phyloP scores from a whole-genome alignment of 78 protist genomes.

The Capsaspora owczarzaki region DNA sequence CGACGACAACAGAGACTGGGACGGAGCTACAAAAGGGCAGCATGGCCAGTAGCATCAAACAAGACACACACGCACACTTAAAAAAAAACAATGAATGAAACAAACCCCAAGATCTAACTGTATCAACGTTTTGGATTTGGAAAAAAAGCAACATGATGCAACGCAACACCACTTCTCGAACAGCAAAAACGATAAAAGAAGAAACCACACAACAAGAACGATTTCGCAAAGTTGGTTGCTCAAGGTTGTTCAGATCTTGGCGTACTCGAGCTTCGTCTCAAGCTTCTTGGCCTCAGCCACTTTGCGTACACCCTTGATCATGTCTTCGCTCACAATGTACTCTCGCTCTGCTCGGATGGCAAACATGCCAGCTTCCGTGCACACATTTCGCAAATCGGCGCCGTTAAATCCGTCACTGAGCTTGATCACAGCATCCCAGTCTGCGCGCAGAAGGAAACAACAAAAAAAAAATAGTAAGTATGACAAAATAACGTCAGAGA shows the following conservation, averaged over 20 bases:
- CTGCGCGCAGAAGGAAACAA: conserved; percentile 20
- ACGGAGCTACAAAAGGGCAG: too few species aligned
- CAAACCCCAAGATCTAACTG: too few species aligned
- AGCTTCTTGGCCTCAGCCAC: conserved; percentile 91
- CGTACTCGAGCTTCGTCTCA: conserved; percentile 77
- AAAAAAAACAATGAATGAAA: too few species aligned
- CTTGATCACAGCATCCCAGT: conserved; percentile 91
- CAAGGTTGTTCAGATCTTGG: conserved; percentile 55
- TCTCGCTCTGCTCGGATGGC: conserved; percentile 95
- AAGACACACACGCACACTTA: too few species aligned
- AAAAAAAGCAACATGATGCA: too few species aligned
- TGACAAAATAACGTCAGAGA: neutral
- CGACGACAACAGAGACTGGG: too few species aligned
- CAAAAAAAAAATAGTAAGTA: neutral
- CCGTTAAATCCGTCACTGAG: conserved; percentile 97
- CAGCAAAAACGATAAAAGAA: too few species aligned
- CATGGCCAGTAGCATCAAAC: too few species aligned
- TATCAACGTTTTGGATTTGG: too few species aligned
- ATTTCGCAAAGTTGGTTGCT: too few species aligned
- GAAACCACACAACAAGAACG: too few species aligned
- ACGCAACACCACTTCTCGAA: too few species aligned
- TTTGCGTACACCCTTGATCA: conserved; percentile 96
- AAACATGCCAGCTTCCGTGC: conserved; percentile 98
- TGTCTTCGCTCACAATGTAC: conserved; percentile 88
- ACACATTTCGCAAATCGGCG: conserved; percentile 97